Percentiles rank a stretch among this genome's conserved stretches.
Conservation (phyloP, 371 early-diverging fungal genomes). For the Entomophthora muscae region DNA sequence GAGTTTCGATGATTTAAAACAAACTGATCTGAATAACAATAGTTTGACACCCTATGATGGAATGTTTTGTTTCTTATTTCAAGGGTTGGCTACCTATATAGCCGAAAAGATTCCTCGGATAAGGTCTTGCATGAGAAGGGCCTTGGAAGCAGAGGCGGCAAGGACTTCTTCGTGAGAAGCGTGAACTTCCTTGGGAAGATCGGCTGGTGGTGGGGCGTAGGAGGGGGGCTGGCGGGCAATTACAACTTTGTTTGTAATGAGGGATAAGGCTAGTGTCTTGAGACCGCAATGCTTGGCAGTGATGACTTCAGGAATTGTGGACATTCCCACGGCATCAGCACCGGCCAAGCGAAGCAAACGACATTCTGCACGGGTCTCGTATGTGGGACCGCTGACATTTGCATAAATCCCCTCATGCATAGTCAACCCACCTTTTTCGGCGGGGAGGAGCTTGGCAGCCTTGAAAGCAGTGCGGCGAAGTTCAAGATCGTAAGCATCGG, state of each 20-base stretch:
- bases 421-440: constrained; percentile 9
- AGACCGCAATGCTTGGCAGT: constrained; percentile 82
- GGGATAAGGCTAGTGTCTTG: constrained; percentile 61
- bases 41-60: too few relatives aligned
- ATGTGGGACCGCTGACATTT: constrained; percentile 78
- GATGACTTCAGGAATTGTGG: constrained; percentile 90
- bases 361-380: constrained; percentile 81
- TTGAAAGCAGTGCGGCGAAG: constrained; percentile 48
- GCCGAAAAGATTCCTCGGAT: constrained; percentile 33
- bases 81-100: too few relatives aligned
- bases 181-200: constrained; percentile 24
- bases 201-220: constrained; percentile 24
- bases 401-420: constrained; percentile 70
- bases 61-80: too few relatives aligned
- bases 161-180: constrained; percentile 85
- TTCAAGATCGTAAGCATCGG: constrained; percentile 74
- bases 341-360: constrained; percentile 51
- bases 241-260: constrained; percentile 75
- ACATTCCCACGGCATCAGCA: constrained; percentile 90
- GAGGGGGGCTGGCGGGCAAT: constrained; percentile 38
- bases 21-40: too few relatives aligned
- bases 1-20: too few relatives aligned
- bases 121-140: constrained; percentile 54
- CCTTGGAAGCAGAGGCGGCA: constrained; percentile 45
- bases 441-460: constrained; percentile 26